phyloP scores from a whole-genome alignment of 1,139 yeast species.

The Zhuliangozyma parablackwelliae region DNA sequence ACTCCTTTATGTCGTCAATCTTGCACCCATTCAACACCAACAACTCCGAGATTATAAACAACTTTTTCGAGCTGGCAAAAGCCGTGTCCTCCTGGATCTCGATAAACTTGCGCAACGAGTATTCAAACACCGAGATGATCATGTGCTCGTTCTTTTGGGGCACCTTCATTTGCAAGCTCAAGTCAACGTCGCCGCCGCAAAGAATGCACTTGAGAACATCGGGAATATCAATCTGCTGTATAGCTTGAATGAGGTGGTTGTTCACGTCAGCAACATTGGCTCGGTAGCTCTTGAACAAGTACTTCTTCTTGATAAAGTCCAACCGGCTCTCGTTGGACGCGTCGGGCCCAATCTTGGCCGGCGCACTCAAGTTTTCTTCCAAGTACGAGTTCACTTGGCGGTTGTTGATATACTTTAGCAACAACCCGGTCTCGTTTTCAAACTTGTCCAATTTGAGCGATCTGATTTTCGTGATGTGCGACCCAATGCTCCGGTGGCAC shows the following conservation, averaged over 20 bases:
- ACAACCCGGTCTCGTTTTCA: slow-evolving; percentile 33
- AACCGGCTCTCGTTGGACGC: slow-evolving; percentile 35
- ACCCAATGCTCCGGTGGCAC: slow-evolving; percentile 50
- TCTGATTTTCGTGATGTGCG: slow-evolving; percentile 46
- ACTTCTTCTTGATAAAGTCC: slow-evolving; percentile 49
- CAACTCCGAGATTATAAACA: slow-evolving; percentile 71
- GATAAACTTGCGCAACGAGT: slow-evolving; percentile 50
- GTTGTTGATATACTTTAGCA: slow-evolving; percentile 43
- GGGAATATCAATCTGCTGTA: slow-evolving; percentile 46
- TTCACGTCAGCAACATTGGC: slow-evolving; percentile 20
- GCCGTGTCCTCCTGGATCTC: slow-evolving; percentile 20
- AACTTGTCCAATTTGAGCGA: slow-evolving; percentile 51
- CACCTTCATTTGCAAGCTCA: slow-evolving; percentile 27
- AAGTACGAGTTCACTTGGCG: slow-evolving; percentile 30
- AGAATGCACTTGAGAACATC: slow-evolving; percentile 45
- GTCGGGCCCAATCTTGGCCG: slow-evolving; percentile 14
- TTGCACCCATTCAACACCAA: slow-evolving; percentile 62
- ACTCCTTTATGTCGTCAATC: slow-evolving; percentile 22
- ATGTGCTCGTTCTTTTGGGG: slow-evolving; percentile 18
- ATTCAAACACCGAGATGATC: slow-evolving; percentile 50
- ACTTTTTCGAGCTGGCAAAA: slow-evolving; percentile 15
- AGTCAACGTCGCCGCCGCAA: slow-evolving; percentile 47
- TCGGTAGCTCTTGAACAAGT: slow-evolving; percentile 37
- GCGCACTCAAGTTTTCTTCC: slow-evolving; percentile 21
- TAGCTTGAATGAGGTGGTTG: slow-evolving; percentile 36